Base-by-base conservation (phyloP, 2,329 filamentous ascomycete species). In the Neocucurbitaria cava region DNA sequence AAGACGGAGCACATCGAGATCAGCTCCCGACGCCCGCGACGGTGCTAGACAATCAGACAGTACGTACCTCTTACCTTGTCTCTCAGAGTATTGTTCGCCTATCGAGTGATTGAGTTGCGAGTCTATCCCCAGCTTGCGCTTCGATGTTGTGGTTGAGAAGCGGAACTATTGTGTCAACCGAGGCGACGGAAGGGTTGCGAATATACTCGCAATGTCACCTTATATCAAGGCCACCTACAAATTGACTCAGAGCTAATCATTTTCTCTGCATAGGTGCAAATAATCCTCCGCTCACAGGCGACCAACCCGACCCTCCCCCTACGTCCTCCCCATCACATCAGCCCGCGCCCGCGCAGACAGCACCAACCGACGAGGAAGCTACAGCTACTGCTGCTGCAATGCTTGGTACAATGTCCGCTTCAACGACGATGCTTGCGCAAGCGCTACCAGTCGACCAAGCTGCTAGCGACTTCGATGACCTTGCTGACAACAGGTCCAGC, bases 401-500 rank as follows among this genome's bases (percentile, higher is more conserved):
- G 55, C 56, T 73, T 23, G 61, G 64, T 36, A 58, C 68, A 20
- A 61, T 71, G 35, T 59, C 69, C 5, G 61, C 63, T 17, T 54
- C 71, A 11, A 59, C 46, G 6, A 56, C 66, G 15, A 47, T 65
- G 20, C 45, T 63, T 15, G 52, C 62, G n/a, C 57, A 59, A 8
- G 44, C 65, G 15, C 56, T 57, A 20, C 36, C 54, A 9, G 42
- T 55, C 23, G 64, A 57, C 3, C 55, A 52, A 33, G 47, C 48
- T 20, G 49, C 63, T 24, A 52, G 54, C 44, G 57, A 40, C 49
- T 62, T 69, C 43, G 72, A 74, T 41, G 65, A 70, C 68, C 90
- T 89, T 73, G 88, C 87, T 73, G 73, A 75, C 52, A 70, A 73
- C 55, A 57, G 90, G 48, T 97, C 93, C 35, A 98, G 94, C 76